Evolutionary conservation across 208 protist genomes (phyloP), one percentile per base, ranked within the genome.

Genomic region (Porcisia hertigi): DNA sequence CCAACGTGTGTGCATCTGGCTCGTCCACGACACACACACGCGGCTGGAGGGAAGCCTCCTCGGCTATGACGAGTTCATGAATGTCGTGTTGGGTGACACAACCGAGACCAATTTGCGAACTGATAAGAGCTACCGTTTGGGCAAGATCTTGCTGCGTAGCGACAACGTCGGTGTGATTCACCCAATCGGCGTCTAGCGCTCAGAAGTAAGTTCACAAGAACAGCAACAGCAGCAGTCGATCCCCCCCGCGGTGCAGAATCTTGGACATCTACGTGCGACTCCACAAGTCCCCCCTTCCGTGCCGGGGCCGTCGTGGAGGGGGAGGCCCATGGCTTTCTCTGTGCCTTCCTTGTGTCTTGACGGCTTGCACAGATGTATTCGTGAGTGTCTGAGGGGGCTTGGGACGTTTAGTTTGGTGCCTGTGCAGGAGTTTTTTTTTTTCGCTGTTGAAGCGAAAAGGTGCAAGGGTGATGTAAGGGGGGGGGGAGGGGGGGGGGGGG

Each of bases 11-110:
- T 95, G 80, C 57, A 77, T 98, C 20, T 97, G 94, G 95, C 78
- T 97, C 0, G 87, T 92, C 70, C 89, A 98, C 79, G 89, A 97
- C 77, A 87, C 81, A 0, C 81, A 96, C 49, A 89, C 86, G 52
- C 86, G 88, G 11, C 88, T 97, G 53, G 94, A 97, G 77, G 94
- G 93, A 30, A 84, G 83, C 59, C 69, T 98, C 0, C 69, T 96
- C 20, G 97, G 95, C 53, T 98, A 98, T 79, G 97, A 98, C 72
- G 93, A 98, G 77, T 98, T 95, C 69, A 98, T 98, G 93, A 98
- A 98, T 76, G 72, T 98, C 11, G 94, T 98, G 41, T 81, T 98
- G 7, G 92, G 89, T 30, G 90, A 98, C 49, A 89, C 94, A 20
- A 79, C 85, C 36, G 97, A 98, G 83, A 88, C 94, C 1, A 90